These are phyloP conservation scores for Sechiopsis laciniata DNA, from an alignment of 306 rosid species.

Conservation along the genomic window DNA sequence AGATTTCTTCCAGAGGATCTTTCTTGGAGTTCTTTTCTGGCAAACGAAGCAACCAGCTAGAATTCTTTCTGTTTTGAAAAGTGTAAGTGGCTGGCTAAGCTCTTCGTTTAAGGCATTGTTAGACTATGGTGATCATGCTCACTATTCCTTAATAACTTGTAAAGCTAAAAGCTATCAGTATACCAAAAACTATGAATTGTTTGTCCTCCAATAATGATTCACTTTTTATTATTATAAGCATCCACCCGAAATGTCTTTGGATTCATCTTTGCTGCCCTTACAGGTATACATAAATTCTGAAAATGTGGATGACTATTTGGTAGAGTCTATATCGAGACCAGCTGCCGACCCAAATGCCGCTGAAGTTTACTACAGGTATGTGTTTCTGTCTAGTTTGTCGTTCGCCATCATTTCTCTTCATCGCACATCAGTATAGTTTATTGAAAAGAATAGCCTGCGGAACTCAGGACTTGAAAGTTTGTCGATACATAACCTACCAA, in stretches of 20 bases:
- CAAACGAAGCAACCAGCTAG: conserved; percentile 89
- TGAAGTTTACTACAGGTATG: conserved; percentile 84
- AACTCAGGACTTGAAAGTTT: background rate
- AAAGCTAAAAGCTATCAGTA: background rate
- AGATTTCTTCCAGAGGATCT: conserved; percentile 72
- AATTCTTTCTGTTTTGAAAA: conserved; percentile 63
- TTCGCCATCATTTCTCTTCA: background rate
- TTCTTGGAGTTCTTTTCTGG: conserved; percentile 88
- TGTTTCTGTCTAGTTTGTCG: background rate
- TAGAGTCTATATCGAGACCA: conserved; percentile 76
- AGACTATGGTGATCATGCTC: background rate
- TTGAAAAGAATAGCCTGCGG: background rate
- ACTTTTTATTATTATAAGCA: background rate
- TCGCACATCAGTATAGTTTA: background rate
- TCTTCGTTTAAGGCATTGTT: conserved; percentile 14
- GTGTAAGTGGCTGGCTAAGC: conserved; percentile 44
- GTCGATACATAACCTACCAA: background rate
- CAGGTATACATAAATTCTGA: conserved; percentile 69
- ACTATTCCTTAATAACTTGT: background rate
- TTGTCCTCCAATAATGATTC: background rate
- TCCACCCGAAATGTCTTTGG: background rate
- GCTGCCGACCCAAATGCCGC: conserved; percentile 89
- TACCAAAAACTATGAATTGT: background rate
- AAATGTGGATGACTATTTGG: conserved; percentile 91
- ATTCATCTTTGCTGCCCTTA: conserved; percentile 20